phyloP scores from a whole-genome alignment of 805 yeast genomes.

The Phaffomyces antillensis region DNA sequence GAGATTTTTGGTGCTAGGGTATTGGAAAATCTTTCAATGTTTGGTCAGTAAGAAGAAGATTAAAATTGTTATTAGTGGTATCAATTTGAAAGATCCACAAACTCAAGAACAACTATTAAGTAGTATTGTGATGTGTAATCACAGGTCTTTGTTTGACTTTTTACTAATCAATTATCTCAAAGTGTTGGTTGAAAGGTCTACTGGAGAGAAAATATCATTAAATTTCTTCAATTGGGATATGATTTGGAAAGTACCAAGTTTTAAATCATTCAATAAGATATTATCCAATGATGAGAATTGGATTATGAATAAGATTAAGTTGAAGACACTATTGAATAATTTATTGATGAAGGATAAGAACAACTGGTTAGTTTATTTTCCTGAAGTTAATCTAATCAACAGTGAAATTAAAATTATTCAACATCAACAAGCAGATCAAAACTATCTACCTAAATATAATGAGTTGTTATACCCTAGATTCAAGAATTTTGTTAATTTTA shows the following conservation, averaged over 20 bases:
- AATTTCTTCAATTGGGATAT: constrained; percentile 67
- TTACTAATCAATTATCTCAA: constrained; percentile 37
- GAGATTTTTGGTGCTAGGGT: not conserved
- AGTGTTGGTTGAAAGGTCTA: constrained; percentile 21
- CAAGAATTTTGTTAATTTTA: constrained; percentile 44
- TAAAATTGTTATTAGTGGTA: constrained; percentile 21
- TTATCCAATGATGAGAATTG: constrained; percentile 64
- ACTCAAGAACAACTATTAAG: constrained; percentile 22
- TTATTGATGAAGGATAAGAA: constrained; percentile 28
- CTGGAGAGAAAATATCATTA: constrained; percentile 21
- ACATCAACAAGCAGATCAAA: constrained; percentile 44
- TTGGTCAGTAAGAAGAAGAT: constrained; percentile 20
- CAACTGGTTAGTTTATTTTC: constrained; percentile 69
- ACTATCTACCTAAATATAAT: constrained; percentile 51
- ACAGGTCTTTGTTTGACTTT: constrained; percentile 62
- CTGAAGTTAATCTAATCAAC: constrained; percentile 74
- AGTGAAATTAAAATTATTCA: constrained; percentile 42
- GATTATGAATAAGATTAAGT: constrained; percentile 30
- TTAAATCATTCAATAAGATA: constrained; percentile 39
- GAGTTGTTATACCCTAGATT: constrained; percentile 76
- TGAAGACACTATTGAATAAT: constrained; percentile 30
- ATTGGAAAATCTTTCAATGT: constrained; percentile 7
- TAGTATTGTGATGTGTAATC: constrained; percentile 45
- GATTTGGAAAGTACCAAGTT: constrained; percentile 54
- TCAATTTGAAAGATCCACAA: constrained; percentile 18